Evolutionary conservation across 345 rosid species (phyloP), one percentile per base, ranked within the genome.

Genomic region (Boechera stricta): DNA sequence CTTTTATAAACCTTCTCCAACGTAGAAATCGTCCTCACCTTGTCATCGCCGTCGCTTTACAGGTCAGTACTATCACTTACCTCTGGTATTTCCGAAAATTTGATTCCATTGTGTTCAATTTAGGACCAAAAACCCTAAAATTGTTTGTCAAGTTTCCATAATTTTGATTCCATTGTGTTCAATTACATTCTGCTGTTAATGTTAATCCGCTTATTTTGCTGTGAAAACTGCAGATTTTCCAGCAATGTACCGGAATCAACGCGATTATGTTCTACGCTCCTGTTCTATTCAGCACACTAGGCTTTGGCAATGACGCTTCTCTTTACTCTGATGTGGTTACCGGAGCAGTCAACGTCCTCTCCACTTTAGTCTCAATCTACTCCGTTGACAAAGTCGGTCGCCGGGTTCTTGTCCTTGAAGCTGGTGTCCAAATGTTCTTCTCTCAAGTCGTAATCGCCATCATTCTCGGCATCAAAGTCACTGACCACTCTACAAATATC

Each of bases 261-360:
- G 97, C 99, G 16, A 95, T 95, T 69, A 89, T 95, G 99, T 91
- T 95, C 79, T 95, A 92, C 39, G 98, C 99, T 2, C 99, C 97
- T 0, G 99, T 95, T 26, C 82, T 95, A 2, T 92, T 95, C 77
- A 6, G 82, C 57, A 95, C 98, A 0, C 60, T 95, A 53, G 99
- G 99, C 1, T 92, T 92, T 51, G 94, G 93, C 2, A 77, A 2
- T 29, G 90, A 85, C 42, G 97, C 98, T 31, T 32, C 99, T n/a
- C 97, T 95, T 41, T 92, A 92, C 88, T 95, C 99, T 0, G 89
- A 98, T 16, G 98, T 92, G 48, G 87, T 95, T 31, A 90, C 93
- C 0, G 98, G 99, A 2, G 98, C 97, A 1, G 99, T 92, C 52
- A 95, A 95, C 41, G 94, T 95, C 7, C 5, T 92, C 32, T 92